These are phyloP conservation scores for Gnaphalium uliginosum DNA, from an alignment of 129 eudicot genomes.

Conservation along the genomic window DNA sequence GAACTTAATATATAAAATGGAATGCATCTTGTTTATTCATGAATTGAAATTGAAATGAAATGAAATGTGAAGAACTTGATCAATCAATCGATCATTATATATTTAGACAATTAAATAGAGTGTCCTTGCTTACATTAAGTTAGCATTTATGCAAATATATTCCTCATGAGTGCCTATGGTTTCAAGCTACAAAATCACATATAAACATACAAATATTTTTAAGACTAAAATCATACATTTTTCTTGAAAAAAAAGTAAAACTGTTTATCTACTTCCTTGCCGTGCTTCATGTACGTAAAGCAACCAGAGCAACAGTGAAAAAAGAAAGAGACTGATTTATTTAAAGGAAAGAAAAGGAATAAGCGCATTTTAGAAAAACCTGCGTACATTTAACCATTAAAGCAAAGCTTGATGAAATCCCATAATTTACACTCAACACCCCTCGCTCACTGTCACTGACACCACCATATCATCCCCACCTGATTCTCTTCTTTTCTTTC, in stretches of 20 bases:
- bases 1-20: too few relatives aligned
- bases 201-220: too few relatives aligned
- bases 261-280: conserved; percentile 18
- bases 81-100: too few relatives aligned
- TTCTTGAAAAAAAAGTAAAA: background rate
- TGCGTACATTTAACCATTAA: conserved; percentile 30
- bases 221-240: too few relatives aligned
- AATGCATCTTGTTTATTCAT: too few relatives aligned
- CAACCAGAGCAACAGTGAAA: conserved; percentile 31
- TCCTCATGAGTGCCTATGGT: too few relatives aligned
- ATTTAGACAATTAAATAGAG: too few relatives aligned
- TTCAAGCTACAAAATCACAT: too few relatives aligned
- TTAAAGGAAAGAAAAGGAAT: conserved; percentile 5
- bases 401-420: conserved; percentile 21
- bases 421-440: conserved; percentile 41
- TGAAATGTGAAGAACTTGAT: too few relatives aligned
- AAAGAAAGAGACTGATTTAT: conserved; percentile 9
- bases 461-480: conserved; percentile 51
- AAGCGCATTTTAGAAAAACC: conserved; percentile 17
- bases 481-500: conserved; percentile 33
- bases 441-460: conserved; percentile 47
- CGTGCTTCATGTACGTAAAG: conserved; percentile 24
- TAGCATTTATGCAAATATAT: too few relatives aligned
- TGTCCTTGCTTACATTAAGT: too few relatives aligned
- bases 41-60: too few relatives aligned